Percentiles rank a stretch among this genome's conserved stretches.
These are phyloP conservation scores for Henckelia pumila DNA, from an alignment of 257 asterid species.

Conservation along the genomic window DNA sequence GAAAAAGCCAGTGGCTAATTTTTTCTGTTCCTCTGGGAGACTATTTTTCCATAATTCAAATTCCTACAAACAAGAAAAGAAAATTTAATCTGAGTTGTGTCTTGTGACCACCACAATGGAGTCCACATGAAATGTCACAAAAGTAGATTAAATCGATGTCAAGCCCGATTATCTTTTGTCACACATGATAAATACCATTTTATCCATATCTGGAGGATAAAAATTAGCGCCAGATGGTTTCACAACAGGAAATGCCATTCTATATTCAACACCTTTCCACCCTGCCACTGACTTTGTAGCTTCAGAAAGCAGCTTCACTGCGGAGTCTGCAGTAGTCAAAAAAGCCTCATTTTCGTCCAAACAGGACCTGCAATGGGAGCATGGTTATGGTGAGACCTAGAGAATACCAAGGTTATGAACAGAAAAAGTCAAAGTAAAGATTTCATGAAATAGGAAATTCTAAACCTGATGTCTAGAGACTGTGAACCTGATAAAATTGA, in stretches of 20 bases:
- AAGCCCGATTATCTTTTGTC: constrained; percentile 11
- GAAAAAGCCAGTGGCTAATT: constrained; percentile 82
- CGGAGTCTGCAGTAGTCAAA: constrained; percentile 92
- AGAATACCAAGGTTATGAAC: constrained; percentile 12
- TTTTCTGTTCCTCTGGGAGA: constrained; percentile 69
- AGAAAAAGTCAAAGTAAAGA: constrained; percentile 9
- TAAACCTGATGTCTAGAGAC: background rate
- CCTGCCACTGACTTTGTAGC: constrained; percentile 72
- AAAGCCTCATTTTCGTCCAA: constrained; percentile 92
- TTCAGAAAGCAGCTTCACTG: constrained; percentile 62
- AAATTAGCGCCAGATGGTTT: constrained; percentile 94
- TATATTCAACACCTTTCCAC: constrained; percentile 87
- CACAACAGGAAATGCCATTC: constrained; percentile 64
- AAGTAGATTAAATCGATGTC: background rate
- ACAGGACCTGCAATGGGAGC: constrained; percentile 59
- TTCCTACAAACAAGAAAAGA: constrained; percentile 49
- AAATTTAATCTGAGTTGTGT: background rate
- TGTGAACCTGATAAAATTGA: background rate
- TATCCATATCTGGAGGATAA: constrained; percentile 95
- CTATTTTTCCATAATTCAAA: constrained; percentile 79
- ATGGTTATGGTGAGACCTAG: constrained; percentile 23
- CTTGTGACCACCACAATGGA: background rate
- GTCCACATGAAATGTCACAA: background rate
- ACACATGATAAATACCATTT: constrained; percentile 51
- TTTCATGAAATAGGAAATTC: constrained; percentile 10